Conservation (phyloP, 1,139 yeast genomes). For the Yamadazyma dushanensis region DNA sequence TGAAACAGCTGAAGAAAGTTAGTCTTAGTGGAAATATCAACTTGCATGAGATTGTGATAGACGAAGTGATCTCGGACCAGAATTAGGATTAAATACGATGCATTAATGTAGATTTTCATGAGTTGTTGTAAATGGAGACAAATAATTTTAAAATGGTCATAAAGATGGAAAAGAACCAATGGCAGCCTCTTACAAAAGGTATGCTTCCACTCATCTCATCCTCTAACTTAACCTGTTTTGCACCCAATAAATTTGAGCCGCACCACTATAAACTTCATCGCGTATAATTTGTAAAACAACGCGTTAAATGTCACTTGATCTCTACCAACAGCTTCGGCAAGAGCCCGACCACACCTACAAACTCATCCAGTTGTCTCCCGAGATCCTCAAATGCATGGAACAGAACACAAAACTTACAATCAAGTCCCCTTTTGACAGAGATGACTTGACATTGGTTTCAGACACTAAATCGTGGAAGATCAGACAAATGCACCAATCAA, state of each 20-base stretch:
- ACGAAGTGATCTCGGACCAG: constrained; percentile 61
- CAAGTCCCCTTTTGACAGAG: constrained; percentile 43
- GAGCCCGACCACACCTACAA: constrained; percentile 40
- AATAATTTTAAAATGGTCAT: no score
- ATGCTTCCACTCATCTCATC: no score
- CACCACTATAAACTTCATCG: no score
- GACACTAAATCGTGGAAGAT: constrained; percentile 57
- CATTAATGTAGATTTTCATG: constrained; percentile 1
- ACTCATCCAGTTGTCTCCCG: constrained; percentile 60
- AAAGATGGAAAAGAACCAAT: no score
- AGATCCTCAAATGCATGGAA: constrained; percentile 46
- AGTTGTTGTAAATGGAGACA: no score
- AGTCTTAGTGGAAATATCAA: constrained; percentile 66
- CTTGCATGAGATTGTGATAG: constrained; percentile 68
- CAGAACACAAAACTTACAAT: constrained; percentile 33
- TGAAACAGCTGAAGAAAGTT: constrained; percentile 43
- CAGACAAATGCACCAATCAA: constrained; percentile 84
- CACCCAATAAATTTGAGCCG: no score
- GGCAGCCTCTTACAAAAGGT: no score
- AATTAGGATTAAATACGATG: constrained; percentile 30
- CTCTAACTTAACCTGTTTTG: no score
- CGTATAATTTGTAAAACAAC: no score
- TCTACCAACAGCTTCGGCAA: constrained; percentile 26
- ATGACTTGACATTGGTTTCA: constrained; percentile 66
- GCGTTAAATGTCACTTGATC: constrained; percentile 3